Evolutionary conservation across 306 rosid species (phyloP).

Genomic region (Luffa acutangula): DNA sequence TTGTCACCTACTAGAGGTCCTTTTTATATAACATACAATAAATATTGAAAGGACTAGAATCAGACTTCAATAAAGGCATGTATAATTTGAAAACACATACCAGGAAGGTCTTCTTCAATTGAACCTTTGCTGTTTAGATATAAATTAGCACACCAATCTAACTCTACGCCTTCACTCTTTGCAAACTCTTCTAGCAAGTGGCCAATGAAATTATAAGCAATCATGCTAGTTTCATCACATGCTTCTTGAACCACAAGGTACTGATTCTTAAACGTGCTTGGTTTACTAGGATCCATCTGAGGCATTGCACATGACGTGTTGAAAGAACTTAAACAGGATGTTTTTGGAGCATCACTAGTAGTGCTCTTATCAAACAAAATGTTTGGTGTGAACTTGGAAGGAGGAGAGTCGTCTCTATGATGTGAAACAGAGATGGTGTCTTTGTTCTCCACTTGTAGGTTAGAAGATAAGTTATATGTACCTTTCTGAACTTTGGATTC

Average conservation of each 20-base stretch:
- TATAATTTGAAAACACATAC: conserved; percentile 20
- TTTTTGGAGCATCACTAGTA: background rate
- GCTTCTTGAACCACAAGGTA: conserved; percentile 57
- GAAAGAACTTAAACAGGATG: conserved; percentile 1
- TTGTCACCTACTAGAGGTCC: background rate
- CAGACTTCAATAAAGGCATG: background rate
- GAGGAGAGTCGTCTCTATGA: background rate
- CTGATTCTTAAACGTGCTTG: conserved; percentile 28
- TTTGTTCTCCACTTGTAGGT: background rate
- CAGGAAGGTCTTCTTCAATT: conserved; percentile 33
- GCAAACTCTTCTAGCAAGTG: conserved; percentile 47
- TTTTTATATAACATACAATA: background rate
- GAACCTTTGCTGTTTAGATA: conserved; percentile 28
- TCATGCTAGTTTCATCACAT: conserved; percentile 69
- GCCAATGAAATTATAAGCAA: conserved; percentile 55
- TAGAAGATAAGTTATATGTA: background rate
- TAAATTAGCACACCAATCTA: conserved; percentile 23
- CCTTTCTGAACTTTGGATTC: background rate
- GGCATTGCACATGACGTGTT: conserved; percentile 10
- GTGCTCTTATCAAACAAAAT: background rate
- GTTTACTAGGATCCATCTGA: conserved; percentile 4
- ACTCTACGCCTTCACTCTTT: conserved; percentile 25
- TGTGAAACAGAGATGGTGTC: background rate
- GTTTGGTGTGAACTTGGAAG: background rate
- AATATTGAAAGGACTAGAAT: background rate